A percentile compares a stretch with the other conserved stretches of the same genome.
phyloP scores from a whole-genome alignment of 2,329 filamentous ascomycete genomes.

The Alternaria sp. region DNA sequence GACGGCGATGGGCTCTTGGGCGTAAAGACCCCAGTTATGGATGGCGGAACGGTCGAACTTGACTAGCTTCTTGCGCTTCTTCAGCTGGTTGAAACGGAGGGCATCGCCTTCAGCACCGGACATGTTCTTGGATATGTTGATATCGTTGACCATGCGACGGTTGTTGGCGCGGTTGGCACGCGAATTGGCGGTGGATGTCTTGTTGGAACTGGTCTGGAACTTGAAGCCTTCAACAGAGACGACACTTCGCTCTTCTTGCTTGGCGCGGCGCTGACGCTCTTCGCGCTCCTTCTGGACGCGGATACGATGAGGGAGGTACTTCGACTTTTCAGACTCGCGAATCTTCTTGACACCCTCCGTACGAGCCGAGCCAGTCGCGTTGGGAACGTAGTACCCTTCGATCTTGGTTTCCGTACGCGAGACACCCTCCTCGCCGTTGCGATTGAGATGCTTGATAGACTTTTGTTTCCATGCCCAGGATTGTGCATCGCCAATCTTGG shows the following conservation, averaged over 20 bases:
- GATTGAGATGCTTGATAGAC: conserved; percentile 73
- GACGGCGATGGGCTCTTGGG: conserved; percentile 94
- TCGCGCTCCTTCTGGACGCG: conserved; percentile 91
- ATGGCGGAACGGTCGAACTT: conserved; percentile 97
- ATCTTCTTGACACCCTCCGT: conserved; percentile 97
- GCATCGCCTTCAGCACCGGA: conserved; percentile 81
- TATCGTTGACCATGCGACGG: conserved; percentile 88
- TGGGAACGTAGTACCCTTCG: conserved; percentile 80
- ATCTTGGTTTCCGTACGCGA: conserved; percentile 62
- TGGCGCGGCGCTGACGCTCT: conserved; percentile 79
- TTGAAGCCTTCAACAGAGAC: conserved; percentile 55
- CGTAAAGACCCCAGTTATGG: conserved; percentile 98
- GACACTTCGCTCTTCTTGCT: conserved; percentile 62
- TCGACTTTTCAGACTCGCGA: conserved; percentile 94
- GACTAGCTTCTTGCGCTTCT: conserved; percentile 99
- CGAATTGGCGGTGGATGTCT: conserved; percentile 85
- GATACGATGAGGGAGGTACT: conserved; percentile 96
- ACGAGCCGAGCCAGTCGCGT: conserved; percentile 81
- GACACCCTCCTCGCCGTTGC: conserved; percentile 61
- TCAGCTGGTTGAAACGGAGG: conserved; percentile 96
- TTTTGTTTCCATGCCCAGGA: conserved; percentile 76
- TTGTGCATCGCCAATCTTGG: conserved; percentile 63
- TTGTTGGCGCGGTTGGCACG: conserved; percentile 95
- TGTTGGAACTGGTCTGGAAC: conserved; percentile 73
- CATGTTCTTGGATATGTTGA: conserved; percentile 85